Conservation (phyloP, 2,329 filamentous ascomycete species). For the Colletotrichum sp. region DNA sequence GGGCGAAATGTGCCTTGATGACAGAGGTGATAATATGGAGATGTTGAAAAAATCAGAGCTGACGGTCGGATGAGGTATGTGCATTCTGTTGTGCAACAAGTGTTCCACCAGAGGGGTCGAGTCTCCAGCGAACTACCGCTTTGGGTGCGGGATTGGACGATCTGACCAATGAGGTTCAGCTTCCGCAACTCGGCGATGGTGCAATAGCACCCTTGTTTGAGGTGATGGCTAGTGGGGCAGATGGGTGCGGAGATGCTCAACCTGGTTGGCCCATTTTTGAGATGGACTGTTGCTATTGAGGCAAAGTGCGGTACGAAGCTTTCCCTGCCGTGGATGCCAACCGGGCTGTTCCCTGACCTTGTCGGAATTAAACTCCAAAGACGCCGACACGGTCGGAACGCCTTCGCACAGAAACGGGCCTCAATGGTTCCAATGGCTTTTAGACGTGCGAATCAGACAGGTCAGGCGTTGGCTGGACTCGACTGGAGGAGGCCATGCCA, state of each 20-base stretch:
- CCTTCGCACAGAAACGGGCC: not conserved
- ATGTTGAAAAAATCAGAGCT: constrained; percentile 19
- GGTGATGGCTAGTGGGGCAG: constrained; percentile 12
- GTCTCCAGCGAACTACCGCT: constrained; percentile 13
- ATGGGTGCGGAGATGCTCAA: constrained; percentile 10
- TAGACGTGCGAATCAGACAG: not conserved
- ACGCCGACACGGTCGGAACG: not conserved
- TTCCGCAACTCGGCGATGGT: constrained; percentile 22
- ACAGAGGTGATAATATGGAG: constrained; percentile 6
- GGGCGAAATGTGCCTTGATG: constrained; percentile 9
- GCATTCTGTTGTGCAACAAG: not conserved
- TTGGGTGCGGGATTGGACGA: not conserved
- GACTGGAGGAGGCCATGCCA: not conserved
- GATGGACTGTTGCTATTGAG: not conserved
- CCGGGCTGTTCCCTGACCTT: not conserved
- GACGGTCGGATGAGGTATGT: not conserved
- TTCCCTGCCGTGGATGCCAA: not conserved
- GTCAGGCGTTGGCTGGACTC: not conserved
- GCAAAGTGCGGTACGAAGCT: constrained; percentile 5
- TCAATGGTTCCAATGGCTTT: not conserved
- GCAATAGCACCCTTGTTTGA: constrained; percentile 22
- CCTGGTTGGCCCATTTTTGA: constrained; percentile 2
- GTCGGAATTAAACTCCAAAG: not conserved
- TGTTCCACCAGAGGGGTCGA: not conserved
- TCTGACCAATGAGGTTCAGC: constrained; percentile 16